These are phyloP conservation scores for Pezicula radicicola DNA, from an alignment of 2,329 filamentous ascomycete genomes.

Conservation along the genomic window DNA sequence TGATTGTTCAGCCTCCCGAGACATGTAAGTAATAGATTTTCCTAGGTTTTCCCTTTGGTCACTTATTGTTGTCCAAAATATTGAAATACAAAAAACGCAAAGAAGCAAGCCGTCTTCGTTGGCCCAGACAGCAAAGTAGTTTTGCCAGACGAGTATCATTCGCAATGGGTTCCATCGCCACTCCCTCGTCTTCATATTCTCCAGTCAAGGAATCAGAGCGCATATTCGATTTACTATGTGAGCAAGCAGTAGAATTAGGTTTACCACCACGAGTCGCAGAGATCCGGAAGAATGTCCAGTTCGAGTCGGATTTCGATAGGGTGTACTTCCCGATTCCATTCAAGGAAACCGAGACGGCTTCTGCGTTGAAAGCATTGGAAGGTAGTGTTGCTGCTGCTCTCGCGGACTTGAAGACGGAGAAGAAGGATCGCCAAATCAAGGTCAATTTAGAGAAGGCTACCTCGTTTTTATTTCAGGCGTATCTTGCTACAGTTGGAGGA, in stretches of 20 bases:
- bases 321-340: slow-evolving; percentile 44
- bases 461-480: slow-evolving; percentile 55
- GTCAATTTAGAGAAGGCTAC: slow-evolving; percentile 52
- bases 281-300: slow-evolving; percentile 25
- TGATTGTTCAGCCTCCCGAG: no score
- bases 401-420: slow-evolving; percentile 50
- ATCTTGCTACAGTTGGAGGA: slow-evolving; percentile 52
- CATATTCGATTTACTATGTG: slow-evolving; percentile 12
- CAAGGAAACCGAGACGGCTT: slow-evolving; percentile 39
- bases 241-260: slow-evolving; percentile 7
- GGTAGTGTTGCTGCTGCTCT: slow-evolving; percentile 53
- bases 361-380: slow-evolving; percentile 41
- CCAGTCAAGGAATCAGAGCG: slow-evolving; percentile 9
- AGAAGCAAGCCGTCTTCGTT: no score
- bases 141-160: neutral
- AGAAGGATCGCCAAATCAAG: slow-evolving; percentile 37
- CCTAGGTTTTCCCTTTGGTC: no score
- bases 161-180: neutral
- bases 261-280: slow-evolving; percentile 27
- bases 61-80: no score
- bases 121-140: no score
- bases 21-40: no score
- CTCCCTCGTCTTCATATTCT: slow-evolving; percentile 7
- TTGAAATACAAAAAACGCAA: no score
- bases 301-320: slow-evolving; percentile 31